Evolutionary conservation across 805 yeast genomes (phyloP), one percentile per base, ranked within the genome.

Genomic region (Yamadazyma akitaensis): DNA sequence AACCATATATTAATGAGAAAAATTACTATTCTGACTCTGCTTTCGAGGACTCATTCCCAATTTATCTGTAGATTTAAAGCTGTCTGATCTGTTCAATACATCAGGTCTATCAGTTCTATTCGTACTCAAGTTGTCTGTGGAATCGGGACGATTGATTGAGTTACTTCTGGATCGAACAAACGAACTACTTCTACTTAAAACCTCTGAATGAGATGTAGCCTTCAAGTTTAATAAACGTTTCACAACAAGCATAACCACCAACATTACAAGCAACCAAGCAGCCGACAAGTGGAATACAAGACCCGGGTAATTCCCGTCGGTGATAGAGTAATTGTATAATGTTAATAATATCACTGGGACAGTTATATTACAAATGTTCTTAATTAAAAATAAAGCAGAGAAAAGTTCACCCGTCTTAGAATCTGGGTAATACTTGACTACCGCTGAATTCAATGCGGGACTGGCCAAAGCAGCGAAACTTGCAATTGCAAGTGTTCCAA

Each of bases 371-470:
- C 76, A 61, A 0, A 76, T 41, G 51, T 80, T 82, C 57, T 81
- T 79, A 14, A 84, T 58, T 42, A 85, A 60, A 0, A 88, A 79
- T 37, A 85, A 61, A 0, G 84, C 88, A 9, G 92, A 90, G 64
- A 84, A 85, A 14, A 83, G 70, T 60, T 84, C 89, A 14, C 95
- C 95, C 4, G 80, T 72, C 50, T 75, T 75, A 12, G 75, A 71
- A 35, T 79, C 80, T 1, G 80, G 79, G 50, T 74, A 77, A 60
- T 82, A 81, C 59, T 86, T 86, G 44, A 82, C 72, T 10, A 84
- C 63, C 1, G 85, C 53, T 0, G 85, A 72, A 55, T 80, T 84
- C 10, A 84, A 51, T 0, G 83, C 72, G 0, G 94, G 92, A 0
- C 79, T 66, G 1, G 73, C 67, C 3, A 81, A 46, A 0, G 82